Conservation (phyloP, 176 grass and related monocot genomes). For the Phoenix roebelenii region DNA sequence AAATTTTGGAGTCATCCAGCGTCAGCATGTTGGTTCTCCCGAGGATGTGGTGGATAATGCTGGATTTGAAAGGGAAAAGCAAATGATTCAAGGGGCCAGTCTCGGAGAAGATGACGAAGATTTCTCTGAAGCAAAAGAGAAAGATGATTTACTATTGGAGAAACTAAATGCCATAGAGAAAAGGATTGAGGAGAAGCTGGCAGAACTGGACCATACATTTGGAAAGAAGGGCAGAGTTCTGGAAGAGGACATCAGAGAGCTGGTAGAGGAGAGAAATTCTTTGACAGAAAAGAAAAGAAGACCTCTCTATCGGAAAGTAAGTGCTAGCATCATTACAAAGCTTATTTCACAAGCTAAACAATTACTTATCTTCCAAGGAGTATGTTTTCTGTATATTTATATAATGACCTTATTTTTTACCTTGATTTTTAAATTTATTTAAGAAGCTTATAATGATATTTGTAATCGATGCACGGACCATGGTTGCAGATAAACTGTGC, state of each 20-base stretch:
- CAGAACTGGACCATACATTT: constrained; percentile 70
- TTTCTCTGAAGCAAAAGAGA: constrained; percentile 65
- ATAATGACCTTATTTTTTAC: background rate
- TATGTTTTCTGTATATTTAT: background rate
- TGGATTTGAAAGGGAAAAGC: constrained; percentile 70
- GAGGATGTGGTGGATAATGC: constrained; percentile 53
- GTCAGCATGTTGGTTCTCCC: constrained; percentile 63
- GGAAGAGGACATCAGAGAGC: constrained; percentile 68
- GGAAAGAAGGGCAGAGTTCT: constrained; percentile 83
- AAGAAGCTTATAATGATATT: no score
- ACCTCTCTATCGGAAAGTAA: constrained; percentile 89
- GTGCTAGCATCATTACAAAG: background rate
- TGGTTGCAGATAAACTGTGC: no score
- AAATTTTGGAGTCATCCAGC: constrained; percentile 81
- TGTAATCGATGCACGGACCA: no score
- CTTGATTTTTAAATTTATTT: no score
- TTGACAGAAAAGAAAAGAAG: constrained; percentile 58
- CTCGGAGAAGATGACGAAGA: constrained; percentile 43
- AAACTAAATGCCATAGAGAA: constrained; percentile 73
- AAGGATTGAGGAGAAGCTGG: constrained; percentile 64
- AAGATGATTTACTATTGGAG: constrained; percentile 58
- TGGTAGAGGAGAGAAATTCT: constrained; percentile 75
- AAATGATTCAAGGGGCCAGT: constrained; percentile 49
- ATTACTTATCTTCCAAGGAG: background rate
- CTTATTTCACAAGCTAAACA: background rate